Base-by-base conservation (phyloP, 2,329 filamentous ascomycete genomes). In the Aspergillus texensis region DNA sequence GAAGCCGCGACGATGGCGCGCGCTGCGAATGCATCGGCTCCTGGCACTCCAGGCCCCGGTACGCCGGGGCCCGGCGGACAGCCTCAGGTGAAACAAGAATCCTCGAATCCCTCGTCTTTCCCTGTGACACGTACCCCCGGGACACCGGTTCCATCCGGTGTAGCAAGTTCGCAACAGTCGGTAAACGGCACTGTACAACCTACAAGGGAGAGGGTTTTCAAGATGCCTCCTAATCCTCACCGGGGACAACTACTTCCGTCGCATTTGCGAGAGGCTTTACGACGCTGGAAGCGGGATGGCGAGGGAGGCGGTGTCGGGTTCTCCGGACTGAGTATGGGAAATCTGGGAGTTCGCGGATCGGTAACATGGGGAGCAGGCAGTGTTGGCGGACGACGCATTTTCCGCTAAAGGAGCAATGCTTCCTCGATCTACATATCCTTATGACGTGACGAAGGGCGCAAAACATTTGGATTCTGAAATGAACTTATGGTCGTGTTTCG, bases 301-400 rank as follows among this genome's bases (percentile, higher is more conserved):
- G 82, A 84, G 66, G 80, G 81, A 39, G 81, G 79, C 8, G 80
- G 80, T 19, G 81, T 82, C 4, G 82, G 82, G 2, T 81, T 82
- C 64, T 78, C 79, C 0, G 81, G 81, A 6, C 65, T 81, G 64
- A 84, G 82, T 71, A 74, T 82, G 71, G 78, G 77, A 32, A 78
- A 80, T 56, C 63, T 82, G 52, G 81, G 79, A 24, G 76, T 80
- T 12, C 75, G 75, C 57, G 82, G 81, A 26, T 73, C 79, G 12
- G 77, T 76, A 46, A 78, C 79, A 5, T 83, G 81, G 77, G 78
- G 74, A 58, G 71, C 79, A 8, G 78, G 77, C 54, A 77, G 75
- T 62, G 72, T 72, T 55, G 77, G 78, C 34, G 81, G 81, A 14
- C 75, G 75, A 58, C 75, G 80, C 43, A 67, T 84, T 8, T 83